phyloP scores from a whole-genome alignment of 2,329 filamentous ascomycete genomes.

The Madurella mycetomatis region DNA sequence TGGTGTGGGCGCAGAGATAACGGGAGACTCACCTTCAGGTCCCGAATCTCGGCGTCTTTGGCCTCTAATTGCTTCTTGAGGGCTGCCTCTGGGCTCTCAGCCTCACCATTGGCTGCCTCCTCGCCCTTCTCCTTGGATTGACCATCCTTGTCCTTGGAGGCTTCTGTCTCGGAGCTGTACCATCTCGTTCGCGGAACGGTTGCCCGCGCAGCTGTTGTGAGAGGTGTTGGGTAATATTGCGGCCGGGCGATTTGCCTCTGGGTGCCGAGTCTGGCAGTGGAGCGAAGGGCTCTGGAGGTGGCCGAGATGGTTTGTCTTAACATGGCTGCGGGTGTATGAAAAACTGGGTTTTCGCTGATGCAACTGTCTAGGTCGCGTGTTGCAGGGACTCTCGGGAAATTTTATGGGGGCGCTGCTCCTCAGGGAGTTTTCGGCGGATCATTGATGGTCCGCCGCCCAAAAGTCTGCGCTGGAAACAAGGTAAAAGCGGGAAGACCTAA shows the following conservation, averaged over 20 bases:
- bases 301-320: conserved; percentile 42
- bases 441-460: conserved; percentile 18
- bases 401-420: conserved; percentile 19
- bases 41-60: conserved; percentile 54
- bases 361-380: conserved; percentile 6
- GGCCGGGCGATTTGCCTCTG: conserved; percentile 35
- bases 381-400: conserved; percentile 10
- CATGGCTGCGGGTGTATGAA: conserved; percentile 32
- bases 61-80: conserved; percentile 50
- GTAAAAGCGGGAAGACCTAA: neutral
- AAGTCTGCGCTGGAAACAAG: neutral
- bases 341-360: conserved; percentile 1
- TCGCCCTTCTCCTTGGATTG: conserved; percentile 27
- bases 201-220: conserved; percentile 26
- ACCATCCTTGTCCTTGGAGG: conserved; percentile 32
- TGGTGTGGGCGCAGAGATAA: neutral
- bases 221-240: conserved; percentile 37
- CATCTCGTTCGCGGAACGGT: conserved; percentile 40
- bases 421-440: conserved; percentile 15
- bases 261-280: conserved; percentile 34
- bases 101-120: conserved; percentile 27
- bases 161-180: conserved; percentile 46
- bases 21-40: conserved; percentile 71
- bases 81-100: conserved; percentile 37
- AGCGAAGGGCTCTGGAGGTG: conserved; percentile 43